These are phyloP conservation scores for Berberis vulgaris DNA, from an alignment of 164 flowering plant species.

Conservation along the genomic window DNA sequence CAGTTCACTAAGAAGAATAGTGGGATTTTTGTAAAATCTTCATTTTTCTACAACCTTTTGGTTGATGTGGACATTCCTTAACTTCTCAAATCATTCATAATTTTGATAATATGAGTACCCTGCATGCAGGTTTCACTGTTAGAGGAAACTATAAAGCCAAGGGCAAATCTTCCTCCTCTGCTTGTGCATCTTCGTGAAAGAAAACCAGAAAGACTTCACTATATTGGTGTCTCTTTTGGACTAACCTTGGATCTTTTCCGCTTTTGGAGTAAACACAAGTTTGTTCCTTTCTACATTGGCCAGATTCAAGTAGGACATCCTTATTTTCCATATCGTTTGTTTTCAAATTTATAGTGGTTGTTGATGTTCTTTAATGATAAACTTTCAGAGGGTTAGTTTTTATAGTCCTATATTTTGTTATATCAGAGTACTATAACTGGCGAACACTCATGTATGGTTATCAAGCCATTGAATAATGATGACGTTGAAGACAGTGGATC, in stretches of 20 bases:
- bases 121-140: slow-evolving; percentile 64
- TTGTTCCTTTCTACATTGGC: slow-evolving; percentile 86
- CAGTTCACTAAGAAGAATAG: too few relatives aligned
- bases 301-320: slow-evolving; percentile 57
- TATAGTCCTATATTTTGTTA: neutral
- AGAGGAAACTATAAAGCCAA: slow-evolving; percentile 78
- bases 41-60: too few relatives aligned
- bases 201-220: slow-evolving; percentile 83
- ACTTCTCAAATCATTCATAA: neutral
- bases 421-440: slow-evolving; percentile 82
- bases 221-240: slow-evolving; percentile 95
- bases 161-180: slow-evolving; percentile 73
- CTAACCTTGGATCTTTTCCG: slow-evolving; percentile 82
- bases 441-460: slow-evolving; percentile 89
- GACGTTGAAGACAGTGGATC: slow-evolving; percentile 55
- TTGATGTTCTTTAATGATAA: neutral
- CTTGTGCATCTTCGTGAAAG: slow-evolving; percentile 82
- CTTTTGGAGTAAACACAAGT: slow-evolving; percentile 85
- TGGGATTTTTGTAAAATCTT: too few relatives aligned
- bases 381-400: neutral
- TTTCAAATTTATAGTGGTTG: neutral
- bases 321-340: neutral
- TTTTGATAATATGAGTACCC: neutral
- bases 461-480: slow-evolving; percentile 73
- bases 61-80: too few relatives aligned